Evolutionary conservation across 345 rosid species (phyloP).

Genomic region (Populus euphratica): DNA sequence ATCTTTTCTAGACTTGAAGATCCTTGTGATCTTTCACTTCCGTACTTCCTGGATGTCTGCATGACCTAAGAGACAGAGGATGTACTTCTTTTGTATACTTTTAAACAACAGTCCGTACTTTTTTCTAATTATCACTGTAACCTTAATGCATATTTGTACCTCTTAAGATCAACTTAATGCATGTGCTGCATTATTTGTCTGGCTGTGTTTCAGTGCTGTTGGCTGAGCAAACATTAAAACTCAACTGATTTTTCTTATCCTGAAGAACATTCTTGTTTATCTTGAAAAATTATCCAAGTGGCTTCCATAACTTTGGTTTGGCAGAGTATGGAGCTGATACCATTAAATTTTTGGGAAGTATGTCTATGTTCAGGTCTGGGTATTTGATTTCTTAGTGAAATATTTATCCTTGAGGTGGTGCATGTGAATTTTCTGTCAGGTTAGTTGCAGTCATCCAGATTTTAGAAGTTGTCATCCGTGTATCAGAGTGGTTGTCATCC

Average conservation of each 20-base stretch:
- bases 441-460: background rate
- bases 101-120: constrained; percentile 1
- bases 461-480: background rate
- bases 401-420: background rate
- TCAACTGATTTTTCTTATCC: background rate
- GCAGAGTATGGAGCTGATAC: background rate
- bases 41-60: constrained; percentile 4
- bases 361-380: background rate
- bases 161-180: background rate
- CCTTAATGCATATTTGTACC: background rate
- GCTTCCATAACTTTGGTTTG: background rate
- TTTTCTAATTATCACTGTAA: background rate
- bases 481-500: background rate
- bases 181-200: background rate
- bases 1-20: constrained; percentile 7
- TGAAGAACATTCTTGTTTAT: background rate
- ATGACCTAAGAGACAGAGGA: constrained; percentile 11
- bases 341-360: no score
- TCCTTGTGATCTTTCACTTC: constrained; percentile 9
- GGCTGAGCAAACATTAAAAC: background rate
- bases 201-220: background rate
- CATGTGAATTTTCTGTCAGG: background rate
- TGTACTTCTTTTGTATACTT: constrained; percentile 20
- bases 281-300: background rate
- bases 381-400: background rate